These are phyloP conservation scores for Ceratonia siliqua DNA, from an alignment of 306 rosid genomes.

Conservation along the genomic window DNA sequence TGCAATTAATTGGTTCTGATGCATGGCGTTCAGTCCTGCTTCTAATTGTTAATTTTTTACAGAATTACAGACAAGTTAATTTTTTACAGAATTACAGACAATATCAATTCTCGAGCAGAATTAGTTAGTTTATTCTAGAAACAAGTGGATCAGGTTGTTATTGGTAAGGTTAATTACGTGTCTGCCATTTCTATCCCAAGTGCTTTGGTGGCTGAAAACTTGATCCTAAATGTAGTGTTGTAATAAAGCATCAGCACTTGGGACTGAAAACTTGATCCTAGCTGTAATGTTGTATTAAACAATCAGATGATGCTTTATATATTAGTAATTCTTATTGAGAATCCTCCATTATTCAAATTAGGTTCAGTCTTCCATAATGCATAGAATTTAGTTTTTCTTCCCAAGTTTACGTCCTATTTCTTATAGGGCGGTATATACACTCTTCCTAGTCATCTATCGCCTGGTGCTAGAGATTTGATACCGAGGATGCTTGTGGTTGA, in stretches of 20 bases:
- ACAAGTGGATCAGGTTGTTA: neutral
- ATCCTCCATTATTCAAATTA: neutral
- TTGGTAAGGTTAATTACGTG: neutral
- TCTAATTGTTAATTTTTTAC: neutral
- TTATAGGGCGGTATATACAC: slow-evolving; percentile 90
- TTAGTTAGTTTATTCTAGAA: neutral
- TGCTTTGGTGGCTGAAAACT: neutral
- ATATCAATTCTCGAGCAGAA: neutral
- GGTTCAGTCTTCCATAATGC: neutral
- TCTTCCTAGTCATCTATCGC: slow-evolving; percentile 88
- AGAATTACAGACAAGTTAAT: no score
- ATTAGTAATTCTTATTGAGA: neutral
- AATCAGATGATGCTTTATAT: neutral
- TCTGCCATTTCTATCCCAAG: no score
- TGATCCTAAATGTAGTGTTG: neutral
- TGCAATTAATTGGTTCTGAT: neutral
- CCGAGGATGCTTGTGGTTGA: slow-evolving; percentile 93
- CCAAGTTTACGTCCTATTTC: slow-evolving; percentile 13
- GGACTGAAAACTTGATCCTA: neutral
- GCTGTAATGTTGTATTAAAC: neutral
- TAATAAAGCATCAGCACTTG: slow-evolving; percentile 1
- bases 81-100: no score
- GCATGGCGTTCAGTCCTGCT: neutral
- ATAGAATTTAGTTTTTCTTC: slow-evolving; percentile 25
- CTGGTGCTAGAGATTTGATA: slow-evolving; percentile 86